These are phyloP conservation scores for Xylaria sp. DNA, from an alignment of 2,329 filamentous ascomycete genomes.

Conservation along the genomic window DNA sequence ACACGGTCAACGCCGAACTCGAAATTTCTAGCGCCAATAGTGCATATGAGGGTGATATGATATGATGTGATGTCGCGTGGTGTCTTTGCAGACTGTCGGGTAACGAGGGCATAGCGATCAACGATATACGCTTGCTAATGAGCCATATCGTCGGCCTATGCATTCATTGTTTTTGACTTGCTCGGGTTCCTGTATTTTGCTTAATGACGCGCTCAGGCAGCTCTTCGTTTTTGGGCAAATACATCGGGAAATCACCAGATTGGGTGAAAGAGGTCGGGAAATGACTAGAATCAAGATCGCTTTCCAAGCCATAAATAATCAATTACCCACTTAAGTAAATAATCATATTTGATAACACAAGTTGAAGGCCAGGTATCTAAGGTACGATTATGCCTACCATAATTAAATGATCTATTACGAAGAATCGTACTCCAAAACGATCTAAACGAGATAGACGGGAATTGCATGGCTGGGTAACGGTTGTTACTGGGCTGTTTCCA, in stretches of 20 bases:
- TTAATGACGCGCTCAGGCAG: not conserved
- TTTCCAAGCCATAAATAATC: not conserved
- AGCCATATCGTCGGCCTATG: not conserved
- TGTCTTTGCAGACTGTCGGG: not conserved
- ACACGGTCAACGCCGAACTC: constrained; percentile 18
- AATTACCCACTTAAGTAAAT: not conserved
- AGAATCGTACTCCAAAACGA: not conserved
- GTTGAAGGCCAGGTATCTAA: not conserved
- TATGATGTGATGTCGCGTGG: constrained; percentile 5
- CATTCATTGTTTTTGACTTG: not conserved
- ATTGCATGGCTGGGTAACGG: not conserved
- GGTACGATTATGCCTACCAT: not conserved
- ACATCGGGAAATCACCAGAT: not conserved
- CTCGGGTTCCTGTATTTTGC: not conserved
- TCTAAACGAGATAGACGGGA: not conserved
- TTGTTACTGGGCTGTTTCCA: not conserved
- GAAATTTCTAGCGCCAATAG: not conserved
- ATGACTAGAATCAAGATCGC: not conserved
- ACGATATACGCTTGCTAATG: not conserved
- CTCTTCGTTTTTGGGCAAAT: constrained; percentile 9
- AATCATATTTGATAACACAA: not conserved
- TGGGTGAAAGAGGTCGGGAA: constrained; percentile 2
- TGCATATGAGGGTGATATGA: not conserved
- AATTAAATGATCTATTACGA: not conserved
- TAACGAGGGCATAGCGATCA: not conserved